Percentiles rank a stretch among this genome's conserved stretches.
Evolutionary conservation across 345 rosid genomes (phyloP).

Genomic region (Luvunga scandens): DNA sequence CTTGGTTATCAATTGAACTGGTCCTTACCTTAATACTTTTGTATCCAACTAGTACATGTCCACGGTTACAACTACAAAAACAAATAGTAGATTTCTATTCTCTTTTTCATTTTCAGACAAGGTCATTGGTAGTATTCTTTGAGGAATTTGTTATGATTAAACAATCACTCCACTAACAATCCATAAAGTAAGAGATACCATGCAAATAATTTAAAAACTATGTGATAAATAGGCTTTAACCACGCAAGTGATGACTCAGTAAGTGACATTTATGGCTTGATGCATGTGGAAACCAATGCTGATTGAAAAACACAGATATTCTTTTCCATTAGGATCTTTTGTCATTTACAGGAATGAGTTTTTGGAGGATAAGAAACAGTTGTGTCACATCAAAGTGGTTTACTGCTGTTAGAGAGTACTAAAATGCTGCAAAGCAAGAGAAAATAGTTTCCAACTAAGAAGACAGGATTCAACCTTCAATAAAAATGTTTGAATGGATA

Average conservation of each 20-base stretch:
- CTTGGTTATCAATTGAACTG: not conserved
- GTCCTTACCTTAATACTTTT: not conserved
- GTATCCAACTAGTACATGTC: not conserved
- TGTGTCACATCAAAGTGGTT: not conserved
- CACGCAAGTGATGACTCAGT: not conserved
- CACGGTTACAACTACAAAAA: not conserved
- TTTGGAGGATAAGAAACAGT: not conserved
- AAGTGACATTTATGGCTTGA: not conserved
- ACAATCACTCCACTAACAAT: not conserved
- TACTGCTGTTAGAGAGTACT: not conserved
- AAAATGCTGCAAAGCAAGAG: not conserved
- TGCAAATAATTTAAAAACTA: not conserved
- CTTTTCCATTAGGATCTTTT: not conserved
- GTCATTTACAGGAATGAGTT: not conserved
- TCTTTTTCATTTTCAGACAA: not conserved
- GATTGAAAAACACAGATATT: not conserved
- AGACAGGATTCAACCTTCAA: conserved; percentile 41
- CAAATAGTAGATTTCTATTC: not conserved
- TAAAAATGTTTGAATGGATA: conserved; percentile 52
- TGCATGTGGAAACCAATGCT: not conserved
- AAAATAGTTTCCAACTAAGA: not conserved
- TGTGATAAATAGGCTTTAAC: no score
- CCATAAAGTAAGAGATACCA: not conserved
- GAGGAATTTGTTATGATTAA: not conserved
- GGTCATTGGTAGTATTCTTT: not conserved